phyloP scores from a whole-genome alignment of 2,329 filamentous ascomycete genomes.

The Colletotrichum echinochloae region DNA sequence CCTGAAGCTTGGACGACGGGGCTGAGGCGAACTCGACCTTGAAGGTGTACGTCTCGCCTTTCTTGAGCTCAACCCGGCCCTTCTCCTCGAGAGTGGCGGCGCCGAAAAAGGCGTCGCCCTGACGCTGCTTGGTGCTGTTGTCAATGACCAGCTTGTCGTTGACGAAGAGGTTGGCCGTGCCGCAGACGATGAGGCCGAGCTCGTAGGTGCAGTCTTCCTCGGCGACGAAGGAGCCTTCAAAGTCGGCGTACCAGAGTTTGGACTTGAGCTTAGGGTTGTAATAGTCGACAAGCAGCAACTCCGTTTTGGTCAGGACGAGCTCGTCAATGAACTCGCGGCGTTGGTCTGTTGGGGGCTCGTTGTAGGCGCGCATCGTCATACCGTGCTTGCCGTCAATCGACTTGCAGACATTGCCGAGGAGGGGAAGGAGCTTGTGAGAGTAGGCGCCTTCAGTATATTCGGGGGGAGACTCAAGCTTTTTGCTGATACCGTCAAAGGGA shows the following conservation, averaged over 20 bases:
- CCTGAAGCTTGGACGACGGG: constrained; percentile 66
- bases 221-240: constrained; percentile 70
- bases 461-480: constrained; percentile 58
- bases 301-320: constrained; percentile 60
- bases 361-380: constrained; percentile 72
- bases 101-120: constrained; percentile 75
- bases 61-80: constrained; percentile 67
- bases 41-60: constrained; percentile 69
- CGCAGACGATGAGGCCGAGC: constrained; percentile 74
- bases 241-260: constrained; percentile 68
- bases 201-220: constrained; percentile 72
- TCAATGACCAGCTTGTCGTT: constrained; percentile 73
- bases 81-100: constrained; percentile 73
- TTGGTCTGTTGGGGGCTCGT: constrained; percentile 63
- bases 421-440: constrained; percentile 72
- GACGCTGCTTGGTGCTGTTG: constrained; percentile 72
- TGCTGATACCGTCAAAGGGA: constrained; percentile 77
- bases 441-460: constrained; percentile 71
- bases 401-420: constrained; percentile 65
- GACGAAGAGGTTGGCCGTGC: constrained; percentile 74
- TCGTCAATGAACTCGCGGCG: constrained; percentile 64
- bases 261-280: constrained; percentile 64
- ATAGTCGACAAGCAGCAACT: constrained; percentile 63
- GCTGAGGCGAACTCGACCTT: constrained; percentile 71
- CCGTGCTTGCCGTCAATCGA: constrained; percentile 65